Base-by-base conservation (phyloP, 1,284 basidiomycete genomes). In the Gymnopus androsaceus region DNA sequence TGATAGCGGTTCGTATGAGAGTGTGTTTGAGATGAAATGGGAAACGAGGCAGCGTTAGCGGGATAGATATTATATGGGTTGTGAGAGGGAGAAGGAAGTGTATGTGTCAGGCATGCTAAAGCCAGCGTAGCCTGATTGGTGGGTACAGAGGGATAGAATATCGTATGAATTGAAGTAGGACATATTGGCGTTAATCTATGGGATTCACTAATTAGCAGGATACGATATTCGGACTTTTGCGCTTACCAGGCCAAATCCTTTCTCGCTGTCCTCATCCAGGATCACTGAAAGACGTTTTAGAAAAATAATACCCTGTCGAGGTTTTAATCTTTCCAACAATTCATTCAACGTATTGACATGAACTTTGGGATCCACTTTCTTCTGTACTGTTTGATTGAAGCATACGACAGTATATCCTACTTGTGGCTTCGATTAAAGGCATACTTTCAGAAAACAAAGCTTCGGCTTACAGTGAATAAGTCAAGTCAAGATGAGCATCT, bases 21-120 rank as follows among this genome's bases (percentile, higher is more conserved):
- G 90, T 92, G 60, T 92, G 88, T 65, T 91, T 92, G 61, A 95
- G 76, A 63, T 88, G 80, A 68, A 90, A 94, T 0, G 91, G 87
- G 0, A 93, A 78, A 3, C 91, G 84, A 0, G 91, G 87, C 0
- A 85, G 75, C 0, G 88, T 87, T n/a, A 94, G 78, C 14, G 93
- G 92, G 23, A 95, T 74, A 0, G 87, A 79, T 55, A 95, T 91
- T 54, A 95, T 84, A 65, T 94, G 92, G 0, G 91, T 83, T 5
- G 91, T 91, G 42, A 90, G 75, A 0, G 85, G n/a, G 80, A 0
- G 90, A 92, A 7, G 93, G 89, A 28, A 82, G 77, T n/a, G 84
- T 87, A 61, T 94, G 87, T 0, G 90, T 89, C 11, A 94, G 78
- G 61, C 92, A 94, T 3, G 92, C 90, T 30, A 83, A 77, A 0